Percentiles rank a stretch among this genome's conserved stretches.
Conservation (phyloP, 2,329 filamentous ascomycete species). For the Penicillium crustosum region DNA sequence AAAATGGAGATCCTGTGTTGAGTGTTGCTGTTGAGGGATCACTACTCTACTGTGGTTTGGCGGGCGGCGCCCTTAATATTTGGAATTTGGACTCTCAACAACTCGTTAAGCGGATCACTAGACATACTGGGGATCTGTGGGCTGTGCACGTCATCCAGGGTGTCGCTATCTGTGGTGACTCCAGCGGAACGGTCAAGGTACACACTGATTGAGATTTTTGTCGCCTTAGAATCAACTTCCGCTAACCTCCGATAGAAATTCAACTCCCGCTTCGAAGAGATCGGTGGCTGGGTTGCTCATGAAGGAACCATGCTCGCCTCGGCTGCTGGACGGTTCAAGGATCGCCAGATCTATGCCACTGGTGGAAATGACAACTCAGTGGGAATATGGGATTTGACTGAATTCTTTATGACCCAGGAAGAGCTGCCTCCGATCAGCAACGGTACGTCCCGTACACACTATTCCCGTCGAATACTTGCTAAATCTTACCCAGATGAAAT, state of each 20-base stretch:
- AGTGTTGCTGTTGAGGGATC: conserved; percentile 85
- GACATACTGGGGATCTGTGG: conserved; percentile 78
- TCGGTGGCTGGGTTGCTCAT: conserved; percentile 78
- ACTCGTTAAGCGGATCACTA: conserved; percentile 80
- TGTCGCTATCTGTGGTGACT: conserved; percentile 81
- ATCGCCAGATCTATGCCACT: conserved; percentile 83
- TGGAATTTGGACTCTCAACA: conserved; percentile 97
- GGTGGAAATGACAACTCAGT: conserved; percentile 90
- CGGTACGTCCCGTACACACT: conserved; percentile 39
- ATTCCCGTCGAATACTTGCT: conserved; percentile 4
- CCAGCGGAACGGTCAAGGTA: conserved; percentile 83
- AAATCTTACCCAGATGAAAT: conserved; percentile 50
- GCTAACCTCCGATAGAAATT: conserved; percentile 54
- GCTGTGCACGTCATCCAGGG: conserved; percentile 83
- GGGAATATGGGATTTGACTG: conserved; percentile 78
- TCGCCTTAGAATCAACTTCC: background rate
- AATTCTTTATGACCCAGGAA: conserved; percentile 51
- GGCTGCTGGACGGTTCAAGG: conserved; percentile 67
- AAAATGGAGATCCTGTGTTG: conserved; percentile 66
- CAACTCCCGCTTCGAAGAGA: conserved; percentile 79
- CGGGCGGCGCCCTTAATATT: conserved; percentile 84
- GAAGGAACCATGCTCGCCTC: conserved; percentile 85
- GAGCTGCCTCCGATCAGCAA: conserved; percentile 56
- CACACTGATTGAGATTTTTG: conserved; percentile 30
- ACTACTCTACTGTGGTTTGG: conserved; percentile 87